phyloP scores from a whole-genome alignment of 1,284 basidiomycete species.

The Veloboletus limbatus region DNA sequence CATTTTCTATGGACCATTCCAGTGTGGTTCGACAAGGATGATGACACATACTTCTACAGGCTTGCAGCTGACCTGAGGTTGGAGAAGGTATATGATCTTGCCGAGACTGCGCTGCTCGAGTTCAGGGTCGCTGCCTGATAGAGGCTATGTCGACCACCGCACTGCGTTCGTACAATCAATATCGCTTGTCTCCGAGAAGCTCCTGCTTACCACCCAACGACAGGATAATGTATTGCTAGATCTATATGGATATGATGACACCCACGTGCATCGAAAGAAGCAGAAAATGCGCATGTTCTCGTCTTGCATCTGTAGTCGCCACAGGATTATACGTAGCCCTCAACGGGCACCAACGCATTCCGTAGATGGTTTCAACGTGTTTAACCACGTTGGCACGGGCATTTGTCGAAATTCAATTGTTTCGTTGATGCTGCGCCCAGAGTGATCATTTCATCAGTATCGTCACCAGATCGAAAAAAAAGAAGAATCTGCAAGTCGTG shows the following conservation, averaged over 20 bases:
- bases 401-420: no score
- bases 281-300: background rate
- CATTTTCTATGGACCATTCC: background rate
- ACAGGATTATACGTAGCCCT: slow-evolving; percentile 4
- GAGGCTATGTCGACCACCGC: background rate
- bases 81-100: slow-evolving; percentile 28
- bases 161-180: background rate
- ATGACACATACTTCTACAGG: slow-evolving; percentile 6
- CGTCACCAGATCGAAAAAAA: no score
- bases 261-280: background rate
- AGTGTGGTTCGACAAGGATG: background rate
- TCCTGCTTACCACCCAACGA: background rate
- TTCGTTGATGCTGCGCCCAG: no score
- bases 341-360: slow-evolving; percentile 10
- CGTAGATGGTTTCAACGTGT: slow-evolving; percentile 3
- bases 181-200: background rate
- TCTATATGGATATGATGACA: background rate
- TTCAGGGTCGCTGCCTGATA: slow-evolving; percentile 21
- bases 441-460: no score
- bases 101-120: slow-evolving; percentile 24
- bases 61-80: slow-evolving; percentile 20
- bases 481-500: no score
- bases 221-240: slow-evolving; percentile 1
- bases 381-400: background rate
- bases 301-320: background rate